Conservation (phyloP, 1,284 basidiomycete species). For the Tilletia horrida region DNA sequence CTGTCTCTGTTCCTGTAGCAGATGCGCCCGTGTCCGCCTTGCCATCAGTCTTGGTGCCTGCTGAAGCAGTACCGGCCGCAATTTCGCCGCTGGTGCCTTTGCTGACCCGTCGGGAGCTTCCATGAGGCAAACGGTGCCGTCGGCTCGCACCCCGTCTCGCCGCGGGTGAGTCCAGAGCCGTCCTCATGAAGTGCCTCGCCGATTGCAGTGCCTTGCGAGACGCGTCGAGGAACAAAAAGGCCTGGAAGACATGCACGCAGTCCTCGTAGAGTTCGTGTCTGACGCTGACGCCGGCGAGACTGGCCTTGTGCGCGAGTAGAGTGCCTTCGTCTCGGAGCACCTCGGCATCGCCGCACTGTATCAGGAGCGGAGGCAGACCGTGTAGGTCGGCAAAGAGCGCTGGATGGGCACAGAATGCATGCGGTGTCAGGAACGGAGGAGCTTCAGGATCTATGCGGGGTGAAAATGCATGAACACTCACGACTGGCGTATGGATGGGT, state of each 20-base stretch:
- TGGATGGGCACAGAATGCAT: conserved; percentile 56
- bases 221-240: conserved; percentile 53
- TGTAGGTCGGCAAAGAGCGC: conserved; percentile 89
- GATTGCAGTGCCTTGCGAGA: conserved; percentile 53
- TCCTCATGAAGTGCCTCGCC: conserved; percentile 52
- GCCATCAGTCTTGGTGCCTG: neutral
- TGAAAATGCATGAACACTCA: conserved; percentile 16
- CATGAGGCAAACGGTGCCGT: no score
- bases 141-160: neutral
- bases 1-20: neutral
- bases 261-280: conserved; percentile 91
- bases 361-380: conserved; percentile 81
- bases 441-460: neutral
- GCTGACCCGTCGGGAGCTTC: no score
- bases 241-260: conserved; percentile 61
- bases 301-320: conserved; percentile 89
- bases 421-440: neutral
- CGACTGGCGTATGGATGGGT: conserved; percentile 85
- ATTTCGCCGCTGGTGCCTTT: neutral
- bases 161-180: neutral
- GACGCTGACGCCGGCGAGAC: conserved; percentile 78
- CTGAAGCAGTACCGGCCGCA: neutral
- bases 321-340: conserved; percentile 88
- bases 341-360: conserved; percentile 91
- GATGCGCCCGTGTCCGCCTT: no score